Conservation (phyloP, 805 yeast species). For the Saturnispora kantuleensis region DNA sequence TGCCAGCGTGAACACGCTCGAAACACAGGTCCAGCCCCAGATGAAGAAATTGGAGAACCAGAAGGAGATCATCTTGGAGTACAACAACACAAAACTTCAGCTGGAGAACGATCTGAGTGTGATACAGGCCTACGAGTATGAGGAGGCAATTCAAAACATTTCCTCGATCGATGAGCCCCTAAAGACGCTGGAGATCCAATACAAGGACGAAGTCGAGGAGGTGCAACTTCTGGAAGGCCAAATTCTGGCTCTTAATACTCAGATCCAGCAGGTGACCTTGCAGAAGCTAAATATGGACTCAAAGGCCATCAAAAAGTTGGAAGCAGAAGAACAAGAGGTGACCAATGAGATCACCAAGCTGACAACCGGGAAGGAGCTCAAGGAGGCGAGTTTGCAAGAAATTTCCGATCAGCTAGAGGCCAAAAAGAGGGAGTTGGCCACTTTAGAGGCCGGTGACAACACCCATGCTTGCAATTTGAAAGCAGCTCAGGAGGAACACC, state of each 20-base stretch:
- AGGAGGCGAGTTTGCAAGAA: conserved; percentile 26
- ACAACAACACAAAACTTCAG: conserved; percentile 43
- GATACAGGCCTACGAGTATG: conserved; percentile 14
- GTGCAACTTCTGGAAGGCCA: conserved; percentile 34
- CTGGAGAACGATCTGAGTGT: conserved; percentile 9
- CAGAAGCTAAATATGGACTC: conserved; percentile 50
- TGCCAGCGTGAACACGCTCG: conserved; percentile 62
- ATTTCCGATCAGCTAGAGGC: conserved; percentile 22
- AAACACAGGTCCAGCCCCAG: conserved; percentile 90
- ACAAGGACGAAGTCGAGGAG: conserved; percentile 31
- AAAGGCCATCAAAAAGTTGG: conserved; percentile 49
- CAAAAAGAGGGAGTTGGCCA: conserved; percentile 4
- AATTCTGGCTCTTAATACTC: conserved; percentile 39
- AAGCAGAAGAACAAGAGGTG: conserved; percentile 42
- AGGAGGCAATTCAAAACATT: conserved; percentile 23
- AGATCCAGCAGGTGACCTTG: conserved; percentile 43
- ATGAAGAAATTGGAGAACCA: conserved; percentile 71
- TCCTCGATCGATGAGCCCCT: conserved; percentile 5
- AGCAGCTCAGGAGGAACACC: conserved; percentile 36
- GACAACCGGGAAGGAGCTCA: conserved; percentile 45
- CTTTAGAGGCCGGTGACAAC: conserved; percentile 12
- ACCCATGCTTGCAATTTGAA: conserved; percentile 25
- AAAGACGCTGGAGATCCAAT: not conserved
- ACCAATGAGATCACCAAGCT: conserved; percentile 60
- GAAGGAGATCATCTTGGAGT: conserved; percentile 74